A percentile compares a stretch with the other conserved stretches of the same genome.
phyloP scores from a whole-genome alignment of 2,329 filamentous ascomycete genomes.

The Paraphoma sp. region DNA sequence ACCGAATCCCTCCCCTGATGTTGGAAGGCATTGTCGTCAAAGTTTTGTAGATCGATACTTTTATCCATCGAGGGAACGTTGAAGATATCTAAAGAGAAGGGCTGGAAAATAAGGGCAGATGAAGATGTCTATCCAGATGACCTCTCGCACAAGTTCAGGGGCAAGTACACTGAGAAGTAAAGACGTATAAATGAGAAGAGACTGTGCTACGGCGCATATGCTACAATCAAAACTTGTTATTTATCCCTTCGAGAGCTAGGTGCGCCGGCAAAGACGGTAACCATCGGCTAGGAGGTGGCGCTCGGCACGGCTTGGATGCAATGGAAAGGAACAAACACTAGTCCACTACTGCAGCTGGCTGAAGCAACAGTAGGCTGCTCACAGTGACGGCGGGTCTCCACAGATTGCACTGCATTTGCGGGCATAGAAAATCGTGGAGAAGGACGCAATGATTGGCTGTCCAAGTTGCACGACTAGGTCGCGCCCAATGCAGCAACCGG shows the following conservation, averaged over 20 bases:
- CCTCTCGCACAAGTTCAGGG: too few relatives aligned
- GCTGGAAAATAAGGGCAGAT: too few relatives aligned
- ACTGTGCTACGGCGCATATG: conserved; percentile 42
- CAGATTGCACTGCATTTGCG: conserved; percentile 41
- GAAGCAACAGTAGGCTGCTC: conserved; percentile 33
- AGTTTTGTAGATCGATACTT: conserved; percentile 32
- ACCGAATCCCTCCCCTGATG: conserved; percentile 27
- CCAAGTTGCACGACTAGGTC: conserved; percentile 31
- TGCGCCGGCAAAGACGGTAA: conserved; percentile 35
- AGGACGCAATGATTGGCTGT: conserved; percentile 31
- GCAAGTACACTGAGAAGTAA: conserved; percentile 25
- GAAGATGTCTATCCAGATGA: too few relatives aligned
- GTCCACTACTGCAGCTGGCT: conserved; percentile 23
- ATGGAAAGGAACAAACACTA: conserved; percentile 21
- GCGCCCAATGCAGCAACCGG: conserved; percentile 31
- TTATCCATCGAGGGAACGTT: conserved; percentile 37
- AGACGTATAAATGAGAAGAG: conserved; percentile 19
- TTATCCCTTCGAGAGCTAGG: conserved; percentile 40
- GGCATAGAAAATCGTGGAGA: conserved; percentile 26
- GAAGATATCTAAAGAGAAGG: too few relatives aligned
- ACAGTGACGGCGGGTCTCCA: conserved; percentile 38
- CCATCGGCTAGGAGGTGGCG: conserved; percentile 21
- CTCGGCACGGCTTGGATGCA: conserved; percentile 27
- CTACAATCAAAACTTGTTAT: conserved; percentile 45
- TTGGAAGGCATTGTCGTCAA: conserved; percentile 33